phyloP scores from a whole-genome alignment of 768 basidiomycete species.

The Tricholomella constricta region DNA sequence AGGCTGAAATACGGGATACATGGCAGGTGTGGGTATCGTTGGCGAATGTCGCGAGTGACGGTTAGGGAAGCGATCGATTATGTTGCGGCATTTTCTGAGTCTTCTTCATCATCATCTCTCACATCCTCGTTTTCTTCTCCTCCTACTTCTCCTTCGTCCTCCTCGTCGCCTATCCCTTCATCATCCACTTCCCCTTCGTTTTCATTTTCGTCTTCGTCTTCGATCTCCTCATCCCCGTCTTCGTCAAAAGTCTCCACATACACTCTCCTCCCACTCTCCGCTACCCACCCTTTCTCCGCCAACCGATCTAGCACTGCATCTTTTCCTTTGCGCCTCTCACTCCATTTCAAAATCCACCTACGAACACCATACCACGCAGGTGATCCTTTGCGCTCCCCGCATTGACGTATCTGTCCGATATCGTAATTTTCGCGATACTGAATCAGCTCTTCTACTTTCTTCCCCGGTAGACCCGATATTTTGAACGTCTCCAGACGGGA shows the following conservation, averaged over 20 bases:
- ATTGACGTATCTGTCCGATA: not conserved
- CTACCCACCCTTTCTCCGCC: conserved; percentile 36
- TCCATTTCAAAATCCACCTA: conserved; percentile 36
- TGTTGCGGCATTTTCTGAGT: conserved; percentile 16
- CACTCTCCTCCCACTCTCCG: conserved; percentile 22
- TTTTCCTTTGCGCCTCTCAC: conserved; percentile 29
- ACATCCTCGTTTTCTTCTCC: conserved; percentile 28
- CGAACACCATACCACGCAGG: conserved; percentile 6
- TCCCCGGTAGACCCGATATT: conserved; percentile 23
- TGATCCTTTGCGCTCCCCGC: not conserved
- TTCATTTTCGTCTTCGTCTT: conserved; percentile 26
- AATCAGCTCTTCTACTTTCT: conserved; percentile 17
- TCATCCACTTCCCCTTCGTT: conserved; percentile 20
- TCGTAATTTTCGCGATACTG: conserved; percentile 16
- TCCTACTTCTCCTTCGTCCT: conserved; percentile 18
- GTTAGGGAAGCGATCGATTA: too few relatives aligned
- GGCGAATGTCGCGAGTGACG: not conserved
- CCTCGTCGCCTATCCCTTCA: conserved; percentile 16
- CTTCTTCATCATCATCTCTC: conserved; percentile 20
- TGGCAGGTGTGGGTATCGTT: not conserved
- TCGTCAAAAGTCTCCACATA: conserved; percentile 32
- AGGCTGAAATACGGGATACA: too few relatives aligned
- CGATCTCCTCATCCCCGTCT: conserved; percentile 28
- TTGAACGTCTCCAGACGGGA: conserved; percentile 22
- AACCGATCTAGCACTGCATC: conserved; percentile 41